Percentiles rank a stretch among this genome's conserved stretches.
Conservation (phyloP, 768 basidiomycete species). For the Suillus placidus region DNA sequence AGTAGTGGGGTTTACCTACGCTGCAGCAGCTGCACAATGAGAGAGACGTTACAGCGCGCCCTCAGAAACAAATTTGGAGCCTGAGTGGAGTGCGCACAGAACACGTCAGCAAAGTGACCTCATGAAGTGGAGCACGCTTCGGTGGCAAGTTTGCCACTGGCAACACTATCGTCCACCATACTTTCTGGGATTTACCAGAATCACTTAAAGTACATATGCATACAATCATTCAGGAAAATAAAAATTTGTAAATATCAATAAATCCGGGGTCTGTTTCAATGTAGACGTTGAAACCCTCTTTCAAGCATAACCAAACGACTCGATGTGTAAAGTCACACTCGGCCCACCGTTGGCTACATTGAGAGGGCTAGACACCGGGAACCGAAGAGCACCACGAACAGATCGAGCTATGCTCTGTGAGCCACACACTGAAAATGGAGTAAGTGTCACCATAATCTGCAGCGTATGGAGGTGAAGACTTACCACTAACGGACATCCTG, state of each 20-base stretch:
- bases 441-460: too few species aligned
- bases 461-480: constrained; percentile 8
- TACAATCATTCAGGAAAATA: neutral
- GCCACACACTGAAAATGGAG: constrained; percentile 44
- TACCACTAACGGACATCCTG: constrained; percentile 47
- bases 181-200: neutral
- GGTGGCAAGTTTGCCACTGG: too few species aligned
- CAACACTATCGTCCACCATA: too few species aligned
- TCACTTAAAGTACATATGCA: neutral
- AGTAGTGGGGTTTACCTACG: too few species aligned
- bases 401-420: constrained; percentile 37
- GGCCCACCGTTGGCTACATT: constrained; percentile 49
- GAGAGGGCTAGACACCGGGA: constrained; percentile 30
- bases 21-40: too few species aligned
- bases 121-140: too few species aligned
- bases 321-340: constrained; percentile 48
- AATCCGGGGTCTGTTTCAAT: neutral
- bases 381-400: constrained; percentile 41
- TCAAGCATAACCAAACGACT: constrained; percentile 42
- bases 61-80: too few species aligned
- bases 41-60: too few species aligned
- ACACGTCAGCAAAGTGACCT: too few species aligned
- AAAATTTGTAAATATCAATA: neutral
- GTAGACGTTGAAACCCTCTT: neutral
- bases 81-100: too few species aligned